Evolutionary conservation across 345 rosid species (phyloP), one percentile per base, ranked within the genome.

Genomic region (Erucastrum elatum): DNA sequence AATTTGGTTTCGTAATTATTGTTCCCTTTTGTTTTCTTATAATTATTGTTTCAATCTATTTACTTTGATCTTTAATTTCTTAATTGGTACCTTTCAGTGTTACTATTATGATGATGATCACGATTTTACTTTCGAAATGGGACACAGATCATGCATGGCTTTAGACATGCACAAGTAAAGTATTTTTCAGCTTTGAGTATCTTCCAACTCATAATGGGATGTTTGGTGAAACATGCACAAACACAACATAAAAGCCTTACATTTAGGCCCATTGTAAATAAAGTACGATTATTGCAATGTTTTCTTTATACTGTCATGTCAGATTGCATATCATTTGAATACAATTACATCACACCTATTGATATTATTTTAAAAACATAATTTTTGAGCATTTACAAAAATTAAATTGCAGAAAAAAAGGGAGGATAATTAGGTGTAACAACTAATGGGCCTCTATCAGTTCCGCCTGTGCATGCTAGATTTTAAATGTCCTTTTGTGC

Each of bases 181-280:
- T 53, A 68, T 49, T 27, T 29, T 67, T 29, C 78, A 62, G 70
- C 78, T 74, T 74, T 74, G 70, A 75, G 63, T 17, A 49, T 51
- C 3, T 63, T 37, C 13, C 55, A 49, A 49, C 6, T 80, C 72
- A 80, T 75, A 80, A 80, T 80, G 55, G 76, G 71, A 70, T 80
- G 83, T 80, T 75, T 75, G 79, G 83, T 80, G 80, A 64, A 70
- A 29, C 75, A 80, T 74, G 79, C 83, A 80, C 75, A 69, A 55
- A 75, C 79, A 75, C 39, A 80, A 74, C 66, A 70, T 58, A 70
- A 68, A 56, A 75, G 46, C 75, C 62, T 41, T 31, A 39, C 60
- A 53, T 29, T 64, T 53, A 44, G 75, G 67, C 11, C 39, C 74
- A 51, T 64, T 30, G 1, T 39, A 13, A 68, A 51, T 63, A 80